Percentiles rank a stretch among this genome's conserved stretches.
Conservation (phyloP, 108 stramenopile genomes). For the Nitzschia putrida region DNA sequence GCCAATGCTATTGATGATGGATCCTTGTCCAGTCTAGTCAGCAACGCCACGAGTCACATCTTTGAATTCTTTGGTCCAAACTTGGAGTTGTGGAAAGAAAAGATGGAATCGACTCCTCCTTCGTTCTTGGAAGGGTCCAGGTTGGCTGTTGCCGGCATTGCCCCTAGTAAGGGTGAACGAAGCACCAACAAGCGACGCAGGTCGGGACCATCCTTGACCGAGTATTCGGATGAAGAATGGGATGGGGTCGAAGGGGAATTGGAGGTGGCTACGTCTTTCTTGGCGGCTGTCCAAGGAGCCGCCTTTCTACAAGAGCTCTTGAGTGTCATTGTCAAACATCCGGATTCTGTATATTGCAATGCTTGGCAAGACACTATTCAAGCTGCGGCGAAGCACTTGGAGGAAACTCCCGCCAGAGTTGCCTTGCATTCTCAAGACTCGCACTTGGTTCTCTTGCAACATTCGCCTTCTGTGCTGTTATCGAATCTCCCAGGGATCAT, state of each 20-base stretch:
- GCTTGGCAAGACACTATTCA: conserved; percentile 31
- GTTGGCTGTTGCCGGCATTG: conserved; percentile 7
- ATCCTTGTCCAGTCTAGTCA: conserved; percentile 23
- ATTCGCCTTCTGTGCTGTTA: neutral
- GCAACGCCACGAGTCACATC: conserved; percentile 26
- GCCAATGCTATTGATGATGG: conserved; percentile 21
- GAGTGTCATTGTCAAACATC: conserved; percentile 3
- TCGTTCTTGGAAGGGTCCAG: neutral
- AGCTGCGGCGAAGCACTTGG: conserved; percentile 17
- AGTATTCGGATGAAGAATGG: conserved; percentile 18
- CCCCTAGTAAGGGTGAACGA: neutral
- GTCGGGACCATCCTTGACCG: conserved; percentile 1
- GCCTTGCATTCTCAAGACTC: conserved; percentile 25
- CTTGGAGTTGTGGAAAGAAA: conserved; percentile 11
- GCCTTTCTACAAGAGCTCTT: conserved; percentile 23
- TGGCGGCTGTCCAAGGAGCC: conserved; percentile 24
- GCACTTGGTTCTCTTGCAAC: conserved; percentile 26
- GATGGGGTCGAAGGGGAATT: conserved; percentile 18
- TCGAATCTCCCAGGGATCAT: neutral
- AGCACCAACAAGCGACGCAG: neutral
- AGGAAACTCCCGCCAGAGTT: neutral
- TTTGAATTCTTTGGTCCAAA: conserved; percentile 16
- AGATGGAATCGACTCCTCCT: neutral
- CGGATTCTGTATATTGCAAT: neutral
- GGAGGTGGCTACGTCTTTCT: conserved; percentile 17